These are phyloP conservation scores for Saccharomycopsis oosterbeekiorum DNA, from an alignment of 805 yeast genomes.

Conservation along the genomic window DNA sequence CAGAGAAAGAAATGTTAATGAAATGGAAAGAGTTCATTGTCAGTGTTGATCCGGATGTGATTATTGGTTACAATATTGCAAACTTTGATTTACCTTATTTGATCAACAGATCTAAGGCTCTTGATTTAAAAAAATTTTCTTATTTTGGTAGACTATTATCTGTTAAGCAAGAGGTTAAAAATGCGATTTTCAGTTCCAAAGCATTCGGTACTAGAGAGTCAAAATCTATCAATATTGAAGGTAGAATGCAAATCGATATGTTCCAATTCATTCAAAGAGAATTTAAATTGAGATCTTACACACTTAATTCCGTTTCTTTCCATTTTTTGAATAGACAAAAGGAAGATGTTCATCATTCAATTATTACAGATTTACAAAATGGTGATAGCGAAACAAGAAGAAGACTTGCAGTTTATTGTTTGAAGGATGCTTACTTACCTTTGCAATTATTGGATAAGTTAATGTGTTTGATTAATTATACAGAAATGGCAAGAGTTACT, in stretches of 20 bases:
- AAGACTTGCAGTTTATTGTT: constrained; percentile 91
- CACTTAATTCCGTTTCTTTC: constrained; percentile 90
- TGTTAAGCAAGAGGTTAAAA: constrained; percentile 69
- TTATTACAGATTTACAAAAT: constrained; percentile 87
- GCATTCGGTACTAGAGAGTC: constrained; percentile 96
- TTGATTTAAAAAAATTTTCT: constrained; percentile 60
- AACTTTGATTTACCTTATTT: constrained; percentile 94
- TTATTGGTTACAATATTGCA: constrained; percentile 90
- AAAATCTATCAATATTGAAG: constrained; percentile 85
- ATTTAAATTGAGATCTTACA: constrained; percentile 87
- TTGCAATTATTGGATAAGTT: constrained; percentile 78
- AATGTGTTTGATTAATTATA: constrained; percentile 93
- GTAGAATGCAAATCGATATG: constrained; percentile 89
- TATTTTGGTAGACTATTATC: constrained; percentile 70
- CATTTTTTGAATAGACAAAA: constrained; percentile 91
- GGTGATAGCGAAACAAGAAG: constrained; percentile 90
- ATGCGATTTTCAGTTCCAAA: constrained; percentile 78
- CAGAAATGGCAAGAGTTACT: constrained; percentile 99
- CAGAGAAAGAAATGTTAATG: constrained; percentile 73
- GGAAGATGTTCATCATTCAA: constrained; percentile 96
- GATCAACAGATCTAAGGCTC: constrained; percentile 73
- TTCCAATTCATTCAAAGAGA: constrained; percentile 91
- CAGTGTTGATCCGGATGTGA: constrained; percentile 86
- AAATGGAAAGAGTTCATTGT: constrained; percentile 83
- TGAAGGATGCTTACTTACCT: constrained; percentile 93